A percentile compares a stretch with the other conserved stretches of the same genome.
phyloP scores from a whole-genome alignment of 352 stramenopile genomes.

The Phytophthora pistaciae region DNA sequence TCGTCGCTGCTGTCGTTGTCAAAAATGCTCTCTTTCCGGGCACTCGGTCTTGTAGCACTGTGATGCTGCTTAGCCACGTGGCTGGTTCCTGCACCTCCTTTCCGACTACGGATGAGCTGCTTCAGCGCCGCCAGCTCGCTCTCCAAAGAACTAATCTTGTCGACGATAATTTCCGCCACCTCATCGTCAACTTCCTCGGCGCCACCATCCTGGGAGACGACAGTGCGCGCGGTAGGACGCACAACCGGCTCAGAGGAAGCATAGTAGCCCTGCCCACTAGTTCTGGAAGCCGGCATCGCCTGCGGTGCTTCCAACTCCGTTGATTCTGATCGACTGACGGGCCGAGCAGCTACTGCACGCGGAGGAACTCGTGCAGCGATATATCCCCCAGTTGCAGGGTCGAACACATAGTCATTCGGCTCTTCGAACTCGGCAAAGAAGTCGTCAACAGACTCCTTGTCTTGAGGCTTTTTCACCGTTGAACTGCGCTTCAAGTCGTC shows the following conservation, averaged over 20 bases:
- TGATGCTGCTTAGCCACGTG: constrained; percentile 7
- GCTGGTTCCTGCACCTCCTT: constrained; percentile 25
- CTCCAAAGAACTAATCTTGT: constrained; percentile 84
- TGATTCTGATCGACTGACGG: constrained; percentile 11
- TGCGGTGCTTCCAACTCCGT: constrained; percentile 8
- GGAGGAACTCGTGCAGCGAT: constrained; percentile 39
- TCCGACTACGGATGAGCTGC: constrained; percentile 67
- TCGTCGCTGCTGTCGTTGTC: constrained; percentile 67
- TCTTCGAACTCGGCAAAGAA: constrained; percentile 83
- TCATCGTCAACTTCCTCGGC: constrained; percentile 42
- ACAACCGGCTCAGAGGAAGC: not conserved
- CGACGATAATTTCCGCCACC: constrained; percentile 76
- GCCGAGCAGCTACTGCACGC: constrained; percentile 9
- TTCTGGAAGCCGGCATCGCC: not conserved
- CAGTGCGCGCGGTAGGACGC: constrained; percentile 1
- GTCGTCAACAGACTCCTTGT: constrained; percentile 64
- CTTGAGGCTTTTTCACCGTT: constrained; percentile 14
- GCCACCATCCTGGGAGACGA: not conserved
- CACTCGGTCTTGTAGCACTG: constrained; percentile 12
- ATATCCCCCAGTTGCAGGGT: constrained; percentile 64
- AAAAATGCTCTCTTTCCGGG: constrained; percentile 81
- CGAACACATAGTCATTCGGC: constrained; percentile 83
- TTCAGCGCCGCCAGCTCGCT: constrained; percentile 74
- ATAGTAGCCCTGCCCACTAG: constrained; percentile 10
- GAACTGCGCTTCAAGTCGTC: constrained; percentile 54